These are phyloP conservation scores for Wallacemonas sp. DNA, from an alignment of 208 protist genomes.

Conservation along the genomic window DNA sequence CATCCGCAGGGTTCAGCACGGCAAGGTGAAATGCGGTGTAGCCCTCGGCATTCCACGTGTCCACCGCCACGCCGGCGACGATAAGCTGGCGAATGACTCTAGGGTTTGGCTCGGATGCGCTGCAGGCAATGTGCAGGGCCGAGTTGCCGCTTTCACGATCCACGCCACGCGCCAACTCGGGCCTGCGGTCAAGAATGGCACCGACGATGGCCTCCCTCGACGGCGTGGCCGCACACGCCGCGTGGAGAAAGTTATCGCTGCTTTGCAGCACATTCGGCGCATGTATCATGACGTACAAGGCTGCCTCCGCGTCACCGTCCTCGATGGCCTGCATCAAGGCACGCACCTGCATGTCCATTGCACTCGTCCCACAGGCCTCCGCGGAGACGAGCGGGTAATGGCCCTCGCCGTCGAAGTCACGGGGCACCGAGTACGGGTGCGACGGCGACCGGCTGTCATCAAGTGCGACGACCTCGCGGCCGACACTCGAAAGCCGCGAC, in stretches of 20 bases:
- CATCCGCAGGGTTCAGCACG: constrained; percentile 34
- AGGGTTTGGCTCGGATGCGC: constrained; percentile 16
- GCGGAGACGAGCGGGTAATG: constrained; percentile 12
- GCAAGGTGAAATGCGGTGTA: constrained; percentile 46
- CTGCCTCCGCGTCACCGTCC: constrained; percentile 24
- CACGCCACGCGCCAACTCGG: constrained; percentile 34
- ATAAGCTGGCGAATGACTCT: constrained; percentile 34
- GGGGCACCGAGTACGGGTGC: constrained; percentile 12
- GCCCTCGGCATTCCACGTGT: constrained; percentile 25
- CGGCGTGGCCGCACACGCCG: constrained; percentile 23
- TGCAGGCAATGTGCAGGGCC: constrained; percentile 48
- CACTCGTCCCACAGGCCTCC: neutral
- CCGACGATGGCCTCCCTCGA: constrained; percentile 17
- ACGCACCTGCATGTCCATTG: constrained; percentile 20
- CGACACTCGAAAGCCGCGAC: constrained; percentile 2
- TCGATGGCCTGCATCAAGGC: constrained; percentile 29
- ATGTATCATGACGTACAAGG: constrained; percentile 28
- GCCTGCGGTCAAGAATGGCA: constrained; percentile 27
- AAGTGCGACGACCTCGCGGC: neutral
- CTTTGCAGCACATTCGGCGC: constrained; percentile 23
- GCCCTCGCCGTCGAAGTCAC: neutral
- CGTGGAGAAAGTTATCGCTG: constrained; percentile 41
- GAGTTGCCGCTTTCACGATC: constrained; percentile 39
- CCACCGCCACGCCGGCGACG: constrained; percentile 2
- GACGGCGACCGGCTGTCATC: neutral